Evolutionary conservation across 208 protist species (phyloP), one percentile per base, ranked within the genome.

Genomic region (Herpetomonas samuelpessoai): DNA sequence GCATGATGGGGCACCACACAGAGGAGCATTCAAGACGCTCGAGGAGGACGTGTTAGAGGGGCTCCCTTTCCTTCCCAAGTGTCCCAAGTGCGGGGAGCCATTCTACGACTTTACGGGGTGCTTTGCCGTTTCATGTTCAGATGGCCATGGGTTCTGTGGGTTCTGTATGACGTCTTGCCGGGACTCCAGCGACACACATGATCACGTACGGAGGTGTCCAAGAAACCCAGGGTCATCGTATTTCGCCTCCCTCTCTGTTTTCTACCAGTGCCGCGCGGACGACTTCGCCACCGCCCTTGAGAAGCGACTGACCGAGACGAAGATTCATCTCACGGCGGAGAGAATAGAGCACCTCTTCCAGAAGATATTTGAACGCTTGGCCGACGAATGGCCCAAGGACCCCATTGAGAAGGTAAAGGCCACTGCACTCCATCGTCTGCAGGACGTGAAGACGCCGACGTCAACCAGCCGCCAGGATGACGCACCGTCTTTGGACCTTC

Each of bases 61-160:
- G 29, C 62, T 68, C 16, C 51, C 35, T 19, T 31, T 53, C 18
- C 38, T 45, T 16, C 41, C 55, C 3, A 45, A 46, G 16, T 71
- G 65, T 25, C 65, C 65, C 3, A 57, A 48, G 3, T 71, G 65
- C 27, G 22, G 31, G 1, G 16, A 46, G 25, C 39, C 58, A 0
- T 58, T 71, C 44, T 54, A 60, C 45, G 51, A 65, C 45, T 71
- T 71, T 30, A 52, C 64, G 21, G 65, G 57, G 2, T 71, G 65
- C 65, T 71, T 65, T 35, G 65, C 65, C 12, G 0, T 71, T 9
- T 12, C 29, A 2, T 71, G 65, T 29, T 25, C 26, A 2, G 25
- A 26, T 16, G 65, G 65, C 16, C 29, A 57, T 10, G 52, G 45
- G 19, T 71, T 71, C 51, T 71, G 65, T 53, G 65, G 45, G 29